Evolutionary conservation across 2,329 filamentous ascomycete genomes (phyloP).

Genomic region (Sclerotinia borealis): DNA sequence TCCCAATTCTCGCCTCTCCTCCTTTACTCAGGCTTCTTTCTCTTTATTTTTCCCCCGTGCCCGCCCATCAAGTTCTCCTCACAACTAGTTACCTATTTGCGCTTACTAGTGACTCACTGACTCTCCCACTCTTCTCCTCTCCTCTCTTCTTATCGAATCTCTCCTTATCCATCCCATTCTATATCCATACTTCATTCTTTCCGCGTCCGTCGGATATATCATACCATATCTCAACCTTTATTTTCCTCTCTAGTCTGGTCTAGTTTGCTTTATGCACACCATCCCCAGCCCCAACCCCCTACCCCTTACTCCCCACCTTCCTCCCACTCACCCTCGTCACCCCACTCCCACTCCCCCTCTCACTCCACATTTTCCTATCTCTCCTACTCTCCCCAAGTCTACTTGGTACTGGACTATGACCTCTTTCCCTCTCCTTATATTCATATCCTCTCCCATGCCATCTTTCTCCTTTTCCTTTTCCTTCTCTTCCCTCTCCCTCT

Average conservation of each 20-base stretch:
- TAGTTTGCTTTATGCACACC: no score
- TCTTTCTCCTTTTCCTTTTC: not conserved
- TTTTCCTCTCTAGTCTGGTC: no score
- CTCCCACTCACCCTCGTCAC: not conserved
- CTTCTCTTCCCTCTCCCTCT: not conserved
- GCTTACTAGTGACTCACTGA: no score
- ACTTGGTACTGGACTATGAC: conserved; percentile 4
- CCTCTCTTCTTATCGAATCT: not conserved
- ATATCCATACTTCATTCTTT: not conserved
- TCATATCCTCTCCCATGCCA: conserved; percentile 9
- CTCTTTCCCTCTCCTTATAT: conserved; percentile 3
- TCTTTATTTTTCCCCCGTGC: not conserved
- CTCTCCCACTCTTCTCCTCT: no score
- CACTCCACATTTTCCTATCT: conserved; percentile 2
- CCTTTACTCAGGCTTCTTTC: not conserved
- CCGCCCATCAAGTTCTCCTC: no score
- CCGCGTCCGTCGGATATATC: no score
- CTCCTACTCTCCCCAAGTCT: conserved; percentile 8
- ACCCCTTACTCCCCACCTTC: not conserved
- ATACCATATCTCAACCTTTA: no score
- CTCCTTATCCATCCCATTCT: no score
- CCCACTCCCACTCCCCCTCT: conserved; percentile 4
- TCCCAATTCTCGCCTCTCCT: not conserved
- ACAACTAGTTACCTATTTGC: no score
- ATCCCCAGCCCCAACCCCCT: no score